These are phyloP conservation scores for Suillus hirtellus DNA, from an alignment of 768 basidiomycete genomes.

Conservation along the genomic window DNA sequence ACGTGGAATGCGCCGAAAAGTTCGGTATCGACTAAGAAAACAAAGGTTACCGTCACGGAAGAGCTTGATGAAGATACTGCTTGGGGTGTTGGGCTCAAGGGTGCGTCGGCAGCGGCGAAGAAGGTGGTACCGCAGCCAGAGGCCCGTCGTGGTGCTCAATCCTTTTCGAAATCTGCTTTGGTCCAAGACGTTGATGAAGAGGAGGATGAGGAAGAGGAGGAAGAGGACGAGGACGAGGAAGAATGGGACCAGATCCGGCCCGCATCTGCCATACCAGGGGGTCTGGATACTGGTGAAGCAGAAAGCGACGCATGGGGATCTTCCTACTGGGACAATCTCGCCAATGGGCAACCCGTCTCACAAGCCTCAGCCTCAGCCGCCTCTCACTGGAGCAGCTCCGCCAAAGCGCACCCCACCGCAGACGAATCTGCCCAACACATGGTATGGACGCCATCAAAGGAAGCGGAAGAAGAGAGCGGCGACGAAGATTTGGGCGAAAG, in stretches of 20 bases:
- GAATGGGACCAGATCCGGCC: slow-evolving; percentile 28
- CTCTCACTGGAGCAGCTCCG: slow-evolving; percentile 16
- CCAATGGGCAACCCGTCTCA: slow-evolving; percentile 20
- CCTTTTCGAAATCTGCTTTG: slow-evolving; percentile 16
- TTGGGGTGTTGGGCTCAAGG: slow-evolving; percentile 13
- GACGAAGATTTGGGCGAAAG: slow-evolving; percentile 23
- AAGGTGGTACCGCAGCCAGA: slow-evolving; percentile 17
- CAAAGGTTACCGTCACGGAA: slow-evolving; percentile 14
- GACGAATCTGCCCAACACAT: slow-evolving; percentile 22
- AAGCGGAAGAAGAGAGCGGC: slow-evolving; percentile 24
- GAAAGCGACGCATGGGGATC: not conserved
- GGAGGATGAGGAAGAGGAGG: not conserved
- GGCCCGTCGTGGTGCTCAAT: slow-evolving; percentile 13
- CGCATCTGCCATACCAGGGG: slow-evolving; percentile 5
- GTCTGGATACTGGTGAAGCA: not conserved
- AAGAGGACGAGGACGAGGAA: slow-evolving; percentile 17
- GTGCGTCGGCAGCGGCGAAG: slow-evolving; percentile 9
- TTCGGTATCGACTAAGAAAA: not conserved
- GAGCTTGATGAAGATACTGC: slow-evolving; percentile 24
- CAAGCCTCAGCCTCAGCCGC: slow-evolving; percentile 18
- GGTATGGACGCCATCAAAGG: slow-evolving; percentile 26
- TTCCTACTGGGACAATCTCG: slow-evolving; percentile 31
- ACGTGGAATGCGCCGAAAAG: not conserved
- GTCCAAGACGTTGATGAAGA: slow-evolving; percentile 20
- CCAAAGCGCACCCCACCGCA: slow-evolving; percentile 20